These are phyloP conservation scores for Wallemia mellicola DNA, from an alignment of 1,284 basidiomycete species.

Conservation along the genomic window DNA sequence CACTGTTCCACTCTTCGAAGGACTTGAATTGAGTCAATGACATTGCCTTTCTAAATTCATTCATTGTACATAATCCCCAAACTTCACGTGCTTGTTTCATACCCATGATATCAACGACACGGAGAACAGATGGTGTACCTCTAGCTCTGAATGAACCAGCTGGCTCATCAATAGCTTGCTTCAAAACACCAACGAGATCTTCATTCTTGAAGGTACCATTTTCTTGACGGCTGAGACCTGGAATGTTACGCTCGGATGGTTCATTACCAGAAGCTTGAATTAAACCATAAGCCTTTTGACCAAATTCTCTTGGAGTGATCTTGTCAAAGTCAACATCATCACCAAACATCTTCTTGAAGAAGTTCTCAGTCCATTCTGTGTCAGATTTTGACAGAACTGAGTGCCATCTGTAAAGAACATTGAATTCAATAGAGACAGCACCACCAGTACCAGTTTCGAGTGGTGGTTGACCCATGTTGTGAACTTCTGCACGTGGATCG, in stretches of 20 bases:
- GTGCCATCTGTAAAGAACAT: slow-evolving; percentile 54
- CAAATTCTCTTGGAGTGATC: slow-evolving; percentile 31
- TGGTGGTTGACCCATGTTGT: slow-evolving; percentile 29
- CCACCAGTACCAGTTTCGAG: slow-evolving; percentile 38
- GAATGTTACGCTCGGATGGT: slow-evolving; percentile 28
- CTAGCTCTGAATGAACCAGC: slow-evolving; percentile 50
- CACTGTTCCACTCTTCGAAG: slow-evolving; percentile 55
- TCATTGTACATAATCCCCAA: slow-evolving; percentile 60
- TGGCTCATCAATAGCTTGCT: slow-evolving; percentile 35
- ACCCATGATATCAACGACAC: slow-evolving; percentile 48
- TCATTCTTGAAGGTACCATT: slow-evolving; percentile 36
- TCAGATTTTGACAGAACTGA: slow-evolving; percentile 36
- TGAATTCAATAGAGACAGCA: slow-evolving; percentile 36
- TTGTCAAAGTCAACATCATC: slow-evolving; percentile 24
- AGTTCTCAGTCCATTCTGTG: slow-evolving; percentile 29
- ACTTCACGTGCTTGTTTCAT: slow-evolving; percentile 29
- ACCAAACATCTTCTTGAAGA: slow-evolving; percentile 25
- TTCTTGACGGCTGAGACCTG: slow-evolving; percentile 28
- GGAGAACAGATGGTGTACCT: slow-evolving; percentile 40
- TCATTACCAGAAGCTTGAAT: slow-evolving; percentile 16
- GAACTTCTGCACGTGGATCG: slow-evolving; percentile 33
- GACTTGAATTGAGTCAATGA: slow-evolving; percentile 25
- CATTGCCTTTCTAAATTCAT: slow-evolving; percentile 43
- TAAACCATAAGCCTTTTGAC: slow-evolving; percentile 13
- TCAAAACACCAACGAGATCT: slow-evolving; percentile 35